These are phyloP conservation scores for Beta macrorhiza DNA, from an alignment of 179 eudicot genomes.

Conservation along the genomic window DNA sequence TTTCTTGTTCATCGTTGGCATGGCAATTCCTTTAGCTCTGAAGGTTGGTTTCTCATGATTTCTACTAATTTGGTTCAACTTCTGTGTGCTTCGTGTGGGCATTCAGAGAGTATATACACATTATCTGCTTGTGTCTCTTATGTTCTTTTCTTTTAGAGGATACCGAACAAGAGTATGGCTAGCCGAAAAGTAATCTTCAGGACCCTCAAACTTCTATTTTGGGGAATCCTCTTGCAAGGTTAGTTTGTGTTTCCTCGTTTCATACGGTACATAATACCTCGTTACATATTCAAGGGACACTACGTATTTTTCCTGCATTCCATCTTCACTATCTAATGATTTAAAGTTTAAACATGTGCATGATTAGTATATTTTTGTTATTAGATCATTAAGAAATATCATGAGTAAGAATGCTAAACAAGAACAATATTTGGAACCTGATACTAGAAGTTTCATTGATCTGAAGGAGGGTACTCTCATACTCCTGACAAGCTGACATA, in stretches of 20 bases:
- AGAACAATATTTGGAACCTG: conserved; percentile 8
- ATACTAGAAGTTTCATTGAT: conserved; percentile 19
- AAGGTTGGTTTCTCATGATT: conserved; percentile 46
- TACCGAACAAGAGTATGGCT: conserved; percentile 44
- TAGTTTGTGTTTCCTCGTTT: background rate
- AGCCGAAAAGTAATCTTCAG: conserved; percentile 62
- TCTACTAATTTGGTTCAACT: background rate
- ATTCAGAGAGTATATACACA: background rate
- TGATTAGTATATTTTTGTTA: background rate
- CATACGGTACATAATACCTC: background rate
- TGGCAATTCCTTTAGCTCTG: conserved; percentile 81
- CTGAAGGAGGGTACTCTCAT: conserved; percentile 77
- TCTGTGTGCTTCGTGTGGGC: background rate
- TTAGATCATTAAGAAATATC: background rate
- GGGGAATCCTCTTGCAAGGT: conserved; percentile 94
- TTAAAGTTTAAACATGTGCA: background rate
- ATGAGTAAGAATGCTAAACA: background rate
- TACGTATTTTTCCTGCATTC: background rate
- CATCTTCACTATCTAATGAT: background rate
- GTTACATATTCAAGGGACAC: background rate
- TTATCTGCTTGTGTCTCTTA: background rate
- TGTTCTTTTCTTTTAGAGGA: conserved; percentile 41
- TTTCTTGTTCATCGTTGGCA: conserved; percentile 88
- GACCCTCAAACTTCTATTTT: conserved; percentile 74
- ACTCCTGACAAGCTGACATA: conserved; percentile 76